phyloP scores from a whole-genome alignment of 169 alveolate genomes.

The Ichthyophthirius multifiliis region DNA sequence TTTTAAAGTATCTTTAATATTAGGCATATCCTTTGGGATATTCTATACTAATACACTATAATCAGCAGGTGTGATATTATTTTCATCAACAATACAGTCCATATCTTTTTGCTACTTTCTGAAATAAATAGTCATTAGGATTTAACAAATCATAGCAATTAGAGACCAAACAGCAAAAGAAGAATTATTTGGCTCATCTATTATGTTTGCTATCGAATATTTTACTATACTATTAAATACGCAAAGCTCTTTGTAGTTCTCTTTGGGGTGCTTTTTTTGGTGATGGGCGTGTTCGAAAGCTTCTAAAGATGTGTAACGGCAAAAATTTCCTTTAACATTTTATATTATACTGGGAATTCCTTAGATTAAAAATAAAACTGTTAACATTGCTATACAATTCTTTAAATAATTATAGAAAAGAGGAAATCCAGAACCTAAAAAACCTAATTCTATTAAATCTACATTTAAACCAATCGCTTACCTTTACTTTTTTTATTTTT shows the following conservation, averaged over 20 bases:
- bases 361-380: background rate
- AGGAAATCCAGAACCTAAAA: slow-evolving; percentile 42
- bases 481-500: background rate
- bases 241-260: background rate
- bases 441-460: slow-evolving; percentile 15
- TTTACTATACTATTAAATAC: background rate
- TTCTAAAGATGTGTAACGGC: background rate
- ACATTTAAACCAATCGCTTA: background rate
- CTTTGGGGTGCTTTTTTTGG: background rate
- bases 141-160: background rate
- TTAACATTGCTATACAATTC: slow-evolving; percentile 25
- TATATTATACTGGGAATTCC: background rate
- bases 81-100: slow-evolving; percentile 22
- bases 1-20: background rate
- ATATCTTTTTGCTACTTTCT: slow-evolving; percentile 33
- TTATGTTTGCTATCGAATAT: background rate
- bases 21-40: slow-evolving; percentile 4
- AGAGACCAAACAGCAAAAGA: background rate
- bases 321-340: background rate
- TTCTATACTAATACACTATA: slow-evolving; percentile 30
- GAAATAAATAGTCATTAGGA: slow-evolving; percentile 8
- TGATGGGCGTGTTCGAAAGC: background rate
- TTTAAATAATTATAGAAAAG: slow-evolving; percentile 27
- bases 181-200: background rate
- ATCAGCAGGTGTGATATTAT: slow-evolving; percentile 34